Conservation (phyloP, 2,329 filamentous ascomycete species). For the Diaporthe sp. region DNA sequence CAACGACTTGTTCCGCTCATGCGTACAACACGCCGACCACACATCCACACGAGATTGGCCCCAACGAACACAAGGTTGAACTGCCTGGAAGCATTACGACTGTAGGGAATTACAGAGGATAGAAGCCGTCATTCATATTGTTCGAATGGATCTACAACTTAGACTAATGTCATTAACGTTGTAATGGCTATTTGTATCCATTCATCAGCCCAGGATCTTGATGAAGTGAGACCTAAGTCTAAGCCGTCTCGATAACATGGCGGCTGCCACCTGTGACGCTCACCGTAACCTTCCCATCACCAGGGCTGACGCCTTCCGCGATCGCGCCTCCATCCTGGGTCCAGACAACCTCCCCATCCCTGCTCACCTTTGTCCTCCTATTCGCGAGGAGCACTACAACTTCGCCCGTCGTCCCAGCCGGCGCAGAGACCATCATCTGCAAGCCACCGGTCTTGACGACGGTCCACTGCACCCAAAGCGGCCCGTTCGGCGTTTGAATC, state of each 20-base stretch:
- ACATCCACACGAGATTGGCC: neutral
- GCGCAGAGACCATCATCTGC: slow-evolving; percentile 36
- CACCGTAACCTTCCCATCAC: slow-evolving; percentile 23
- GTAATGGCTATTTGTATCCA: too few relatives aligned
- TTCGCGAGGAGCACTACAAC: slow-evolving; percentile 44
- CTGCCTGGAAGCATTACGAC: neutral
- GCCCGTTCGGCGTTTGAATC: slow-evolving; percentile 53
- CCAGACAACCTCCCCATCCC: slow-evolving; percentile 42
- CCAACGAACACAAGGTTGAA: neutral
- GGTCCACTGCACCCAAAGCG: slow-evolving; percentile 54
- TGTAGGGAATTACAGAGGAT: neutral
- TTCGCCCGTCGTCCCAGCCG: slow-evolving; percentile 47
- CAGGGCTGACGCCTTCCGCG: neutral
- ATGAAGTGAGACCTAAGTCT: neutral
- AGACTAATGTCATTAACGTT: neutral
- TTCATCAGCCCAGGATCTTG: too few relatives aligned
- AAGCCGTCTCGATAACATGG: slow-evolving; percentile 11
- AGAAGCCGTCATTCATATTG: neutral
- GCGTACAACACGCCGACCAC: neutral
- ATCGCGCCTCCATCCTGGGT: neutral
- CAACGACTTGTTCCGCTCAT: neutral
- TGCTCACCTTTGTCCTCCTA: slow-evolving; percentile 33
- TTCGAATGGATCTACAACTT: neutral
- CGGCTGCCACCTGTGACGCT: slow-evolving; percentile 1
- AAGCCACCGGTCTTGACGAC: slow-evolving; percentile 21